phyloP scores from a whole-genome alignment of 257 asterid genomes.

The Ligustrum vulgare region DNA sequence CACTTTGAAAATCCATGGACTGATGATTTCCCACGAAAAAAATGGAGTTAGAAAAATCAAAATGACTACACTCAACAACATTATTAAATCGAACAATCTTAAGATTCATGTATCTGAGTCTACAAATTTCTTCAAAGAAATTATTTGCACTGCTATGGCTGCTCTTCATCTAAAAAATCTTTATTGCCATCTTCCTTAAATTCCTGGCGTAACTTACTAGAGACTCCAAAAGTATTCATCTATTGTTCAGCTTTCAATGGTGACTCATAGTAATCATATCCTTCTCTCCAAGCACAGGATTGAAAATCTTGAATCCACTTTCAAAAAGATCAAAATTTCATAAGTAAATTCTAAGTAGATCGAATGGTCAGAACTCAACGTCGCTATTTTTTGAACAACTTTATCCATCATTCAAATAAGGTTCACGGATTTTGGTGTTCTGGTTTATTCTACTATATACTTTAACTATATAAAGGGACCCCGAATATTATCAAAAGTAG shows the following conservation, averaged over 20 bases:
- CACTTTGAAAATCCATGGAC: background rate
- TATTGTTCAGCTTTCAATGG: slow-evolving; percentile 95
- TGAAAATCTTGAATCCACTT: slow-evolving; percentile 70
- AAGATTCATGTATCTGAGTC: slow-evolving; percentile 60
- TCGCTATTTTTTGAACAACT: background rate
- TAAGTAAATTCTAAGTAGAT: background rate
- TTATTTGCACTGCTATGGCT: slow-evolving; percentile 97
- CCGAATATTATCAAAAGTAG: too few relatives aligned
- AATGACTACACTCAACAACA: background rate
- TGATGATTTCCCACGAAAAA: background rate
- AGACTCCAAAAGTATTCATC: slow-evolving; percentile 78
- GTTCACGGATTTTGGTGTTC: background rate
- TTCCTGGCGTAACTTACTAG: slow-evolving; percentile 60
- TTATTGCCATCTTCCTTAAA: slow-evolving; percentile 70
- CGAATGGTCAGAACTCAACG: background rate
- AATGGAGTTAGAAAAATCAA: background rate
- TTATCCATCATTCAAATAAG: background rate
- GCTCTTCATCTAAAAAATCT: slow-evolving; percentile 97
- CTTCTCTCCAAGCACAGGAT: slow-evolving; percentile 74
- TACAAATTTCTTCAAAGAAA: slow-evolving; percentile 91
- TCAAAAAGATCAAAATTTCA: slow-evolving; percentile 19
- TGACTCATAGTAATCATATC: slow-evolving; percentile 83
- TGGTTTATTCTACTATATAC: background rate
- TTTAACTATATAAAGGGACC: too few relatives aligned
- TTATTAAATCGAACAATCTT: slow-evolving; percentile 71